Evolutionary conservation across 2,329 filamentous ascomycete genomes (phyloP), one percentile per base, ranked within the genome.

Genomic region (Claviceps sp.): DNA sequence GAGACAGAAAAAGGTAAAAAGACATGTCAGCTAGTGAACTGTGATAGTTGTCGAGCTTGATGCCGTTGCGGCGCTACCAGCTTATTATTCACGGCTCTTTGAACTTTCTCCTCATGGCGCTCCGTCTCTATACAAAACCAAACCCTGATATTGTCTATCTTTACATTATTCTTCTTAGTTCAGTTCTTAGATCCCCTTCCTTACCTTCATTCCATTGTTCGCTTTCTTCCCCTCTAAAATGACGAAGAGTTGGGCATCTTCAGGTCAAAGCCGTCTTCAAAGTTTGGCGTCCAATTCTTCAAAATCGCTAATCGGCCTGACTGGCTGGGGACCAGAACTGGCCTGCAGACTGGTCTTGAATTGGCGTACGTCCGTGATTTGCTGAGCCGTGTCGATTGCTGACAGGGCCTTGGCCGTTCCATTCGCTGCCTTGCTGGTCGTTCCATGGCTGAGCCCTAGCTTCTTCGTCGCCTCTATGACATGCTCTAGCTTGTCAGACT

Each of bases 271-370:
- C 22, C 37, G 40, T 16, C 11, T 40, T 56, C 53, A 91, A 53
- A 96, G 75, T 72, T 96, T 96, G 14, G 86, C 71, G 56, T 87
- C 88, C 54, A 84, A 73, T 54, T 96, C 91, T 65, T 95, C 86
- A 67, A 91, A 97, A 62, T 89, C 86, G 55, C 76, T 84, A 52
- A 97, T 67, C 58, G 93, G 85, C 62, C 78, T 83, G 34, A 86
- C 79, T 0, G 90, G 79, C 55, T 76, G 76, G 1, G 89, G 81
- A 1, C 87, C 91, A 22, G 78, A 75, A 56, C 83, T 93, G 30
- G 88, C 77, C 54, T 78, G 72, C 60, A 96, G 73, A 14, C 79
- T 74, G 0, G 86, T 82, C 74, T 93, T 95, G 77, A 85, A 96
- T 34, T 79, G 76, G 55, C 85, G 77, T 3, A 95, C 84, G 63